A percentile compares a stretch with the other conserved stretches of the same genome.
phyloP scores from a whole-genome alignment of 2,329 filamentous ascomycete genomes.

The Nemania abortiva region DNA sequence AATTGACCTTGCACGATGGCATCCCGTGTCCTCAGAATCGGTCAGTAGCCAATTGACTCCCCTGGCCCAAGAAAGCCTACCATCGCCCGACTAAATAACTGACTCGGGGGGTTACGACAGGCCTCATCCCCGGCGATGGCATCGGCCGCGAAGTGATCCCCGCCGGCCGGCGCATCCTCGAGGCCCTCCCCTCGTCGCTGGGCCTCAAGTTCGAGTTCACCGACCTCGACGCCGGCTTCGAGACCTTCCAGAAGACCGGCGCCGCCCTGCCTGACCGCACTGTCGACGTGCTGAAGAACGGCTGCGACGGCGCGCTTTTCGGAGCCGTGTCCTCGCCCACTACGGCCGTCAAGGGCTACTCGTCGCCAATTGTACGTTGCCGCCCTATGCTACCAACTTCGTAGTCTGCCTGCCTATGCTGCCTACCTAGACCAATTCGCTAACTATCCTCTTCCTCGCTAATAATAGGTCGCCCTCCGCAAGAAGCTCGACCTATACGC shows the following conservation, averaged over 20 bases:
- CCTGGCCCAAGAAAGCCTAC: no score
- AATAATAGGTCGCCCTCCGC: slow-evolving; percentile 77
- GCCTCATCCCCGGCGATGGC: slow-evolving; percentile 96
- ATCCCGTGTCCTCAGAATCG: slow-evolving; percentile 75
- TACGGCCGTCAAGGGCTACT: slow-evolving; percentile 92
- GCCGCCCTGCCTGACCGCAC: slow-evolving; percentile 90
- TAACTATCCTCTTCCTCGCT: not conserved
- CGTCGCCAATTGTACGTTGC: slow-evolving; percentile 80
- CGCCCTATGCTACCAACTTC: not conserved
- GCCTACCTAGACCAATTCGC: not conserved
- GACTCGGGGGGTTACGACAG: slow-evolving; percentile 59
- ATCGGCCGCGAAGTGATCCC: slow-evolving; percentile 99
- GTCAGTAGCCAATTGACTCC: slow-evolving; percentile 56
- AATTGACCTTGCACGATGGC: slow-evolving; percentile 64
- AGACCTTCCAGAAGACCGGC: slow-evolving; percentile 91
- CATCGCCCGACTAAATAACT: not conserved
- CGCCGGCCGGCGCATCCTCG: slow-evolving; percentile 88
- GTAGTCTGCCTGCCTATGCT: not conserved
- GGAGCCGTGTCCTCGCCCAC: slow-evolving; percentile 95
- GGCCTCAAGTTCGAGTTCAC: slow-evolving; percentile 95
- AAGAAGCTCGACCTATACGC: slow-evolving; percentile 96
- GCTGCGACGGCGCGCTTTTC: slow-evolving; percentile 96
- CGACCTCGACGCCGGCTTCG: slow-evolving; percentile 92
- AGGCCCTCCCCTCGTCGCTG: slow-evolving; percentile 91
- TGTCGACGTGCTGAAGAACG: slow-evolving; percentile 85